Evolutionary conservation across 768 basidiomycete genomes (phyloP).

Genomic region (Boletus tylopilopsis): DNA sequence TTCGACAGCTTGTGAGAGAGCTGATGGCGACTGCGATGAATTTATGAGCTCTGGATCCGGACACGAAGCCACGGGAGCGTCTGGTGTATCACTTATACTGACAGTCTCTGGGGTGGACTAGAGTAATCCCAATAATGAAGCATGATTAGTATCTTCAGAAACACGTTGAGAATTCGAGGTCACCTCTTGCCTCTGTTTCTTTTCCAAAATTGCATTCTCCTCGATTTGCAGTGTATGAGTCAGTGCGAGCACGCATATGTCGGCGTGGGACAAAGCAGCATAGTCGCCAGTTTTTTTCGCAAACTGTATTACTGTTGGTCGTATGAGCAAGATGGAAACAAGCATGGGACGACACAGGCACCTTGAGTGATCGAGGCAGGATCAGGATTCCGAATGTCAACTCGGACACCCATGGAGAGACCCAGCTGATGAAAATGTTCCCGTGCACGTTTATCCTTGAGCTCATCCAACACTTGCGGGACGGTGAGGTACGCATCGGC

Average conservation of each 20-base stretch:
- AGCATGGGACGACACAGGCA: slow-evolving; percentile 27
- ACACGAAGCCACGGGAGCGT: neutral
- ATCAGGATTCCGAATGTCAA: slow-evolving; percentile 69
- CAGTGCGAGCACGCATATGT: slow-evolving; percentile 87
- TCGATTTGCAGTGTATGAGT: slow-evolving; percentile 73
- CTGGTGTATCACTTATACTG: slow-evolving; percentile 3
- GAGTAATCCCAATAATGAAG: neutral
- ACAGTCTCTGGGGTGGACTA: neutral
- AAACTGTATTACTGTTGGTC: slow-evolving; percentile 69
- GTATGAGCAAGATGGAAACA: slow-evolving; percentile 12
- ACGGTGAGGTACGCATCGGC: slow-evolving; percentile 84
- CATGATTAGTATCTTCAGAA: neutral
- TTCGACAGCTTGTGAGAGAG: neutral
- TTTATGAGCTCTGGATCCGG: neutral
- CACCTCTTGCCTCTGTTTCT: slow-evolving; percentile 29
- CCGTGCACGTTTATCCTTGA: slow-evolving; percentile 84
- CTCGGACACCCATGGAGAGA: slow-evolving; percentile 68
- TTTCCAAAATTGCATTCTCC: slow-evolving; percentile 31
- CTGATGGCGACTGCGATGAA: neutral
- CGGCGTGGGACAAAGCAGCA: slow-evolving; percentile 83
- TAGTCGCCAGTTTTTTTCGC: slow-evolving; percentile 98
- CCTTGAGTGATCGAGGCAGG: slow-evolving; percentile 63
- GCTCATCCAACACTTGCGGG: slow-evolving; percentile 84
- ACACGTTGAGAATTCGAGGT: slow-evolving; percentile 12
- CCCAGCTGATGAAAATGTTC: slow-evolving; percentile 83